Evolutionary conservation across 78 protist species (phyloP), one percentile per base, ranked within the genome.

Genomic region (Dictyostelium intermedium): DNA sequence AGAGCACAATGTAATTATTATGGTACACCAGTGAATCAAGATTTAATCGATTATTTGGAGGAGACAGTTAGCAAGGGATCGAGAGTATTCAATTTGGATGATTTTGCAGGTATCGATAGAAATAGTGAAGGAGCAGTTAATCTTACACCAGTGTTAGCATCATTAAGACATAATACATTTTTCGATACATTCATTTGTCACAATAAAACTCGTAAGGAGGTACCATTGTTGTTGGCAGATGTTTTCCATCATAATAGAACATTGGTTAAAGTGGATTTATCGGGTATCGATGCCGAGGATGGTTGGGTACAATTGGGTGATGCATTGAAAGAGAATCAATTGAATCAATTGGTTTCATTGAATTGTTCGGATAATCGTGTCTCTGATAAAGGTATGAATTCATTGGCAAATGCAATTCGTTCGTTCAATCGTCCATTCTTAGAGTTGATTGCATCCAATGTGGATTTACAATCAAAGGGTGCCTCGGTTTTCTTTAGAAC

Each of bases 1-100:
- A 89, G 73, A 37, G 94, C 94, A 47, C 94, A 89, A 80, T 89
- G 94, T 80, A 89, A 89, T 69, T 89, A 89, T 18, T 89, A 89
- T 70, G 69, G 43, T 35, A 23, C 87, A 25, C 81, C 87, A 32
- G 56, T 80, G 16, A 80, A 78, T 47, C 30, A 14, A 18, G 94
- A 89, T 70, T 47, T 89, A 8, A 80, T 89, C n/a, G 60, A 89
- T 23, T 89, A 79, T 47, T 20, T 89, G 13, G 87, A 78, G 35
- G 94, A 89, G 14, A 89, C 87, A 2, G 94, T 89, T 1, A 35
- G 1, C 6, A 78, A 89, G 14, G 94, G 94, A 45, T 63, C 32
- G 10, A 63, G 94, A 70, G 82, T 43, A 43, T 89, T 89, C 39
- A 80, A 85, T 89, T 41, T 89, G 43, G 94, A 89, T 70, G 94